Evolutionary conservation across 305 asterid genomes (phyloP).

Genomic region (Solanum hybrid): DNA sequence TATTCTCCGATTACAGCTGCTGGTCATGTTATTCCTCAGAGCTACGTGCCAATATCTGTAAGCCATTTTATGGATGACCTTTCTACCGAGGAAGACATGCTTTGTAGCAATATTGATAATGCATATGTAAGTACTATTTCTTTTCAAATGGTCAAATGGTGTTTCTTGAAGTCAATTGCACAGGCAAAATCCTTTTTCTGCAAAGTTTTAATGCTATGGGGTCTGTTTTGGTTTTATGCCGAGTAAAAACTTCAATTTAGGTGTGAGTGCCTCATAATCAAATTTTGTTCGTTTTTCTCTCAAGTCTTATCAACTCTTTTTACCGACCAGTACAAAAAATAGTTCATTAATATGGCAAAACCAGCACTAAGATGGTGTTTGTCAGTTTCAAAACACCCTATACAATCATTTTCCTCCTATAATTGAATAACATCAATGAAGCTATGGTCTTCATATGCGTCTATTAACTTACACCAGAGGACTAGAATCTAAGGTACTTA

Average conservation of each 20-base stretch:
- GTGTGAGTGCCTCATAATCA: neutral
- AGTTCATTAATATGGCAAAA: neutral
- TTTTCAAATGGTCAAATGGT: neutral
- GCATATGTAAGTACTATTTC: conserved; percentile 46
- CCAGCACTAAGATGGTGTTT: neutral
- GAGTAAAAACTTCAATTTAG: neutral
- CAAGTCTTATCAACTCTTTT: neutral
- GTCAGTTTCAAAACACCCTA: neutral
- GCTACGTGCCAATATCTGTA: conserved; percentile 74
- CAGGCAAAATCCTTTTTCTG: neutral
- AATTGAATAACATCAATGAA: neutral
- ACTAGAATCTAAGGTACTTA: neutral
- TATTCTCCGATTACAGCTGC: conserved; percentile 75
- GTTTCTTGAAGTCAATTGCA: neutral
- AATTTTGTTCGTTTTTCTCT: neutral
- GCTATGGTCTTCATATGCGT: neutral
- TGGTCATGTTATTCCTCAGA: conserved; percentile 85
- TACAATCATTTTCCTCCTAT: neutral
- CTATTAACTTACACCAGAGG: neutral
- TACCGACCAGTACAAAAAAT: neutral
- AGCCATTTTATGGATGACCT: conserved; percentile 92
- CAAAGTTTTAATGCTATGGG: neutral
- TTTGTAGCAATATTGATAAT: conserved; percentile 43
- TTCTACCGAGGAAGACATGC: conserved; percentile 65
- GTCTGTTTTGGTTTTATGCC: neutral